These are phyloP conservation scores for Helminthosporium solani DNA, from an alignment of 2,329 filamentous ascomycete species.

Conservation along the genomic window DNA sequence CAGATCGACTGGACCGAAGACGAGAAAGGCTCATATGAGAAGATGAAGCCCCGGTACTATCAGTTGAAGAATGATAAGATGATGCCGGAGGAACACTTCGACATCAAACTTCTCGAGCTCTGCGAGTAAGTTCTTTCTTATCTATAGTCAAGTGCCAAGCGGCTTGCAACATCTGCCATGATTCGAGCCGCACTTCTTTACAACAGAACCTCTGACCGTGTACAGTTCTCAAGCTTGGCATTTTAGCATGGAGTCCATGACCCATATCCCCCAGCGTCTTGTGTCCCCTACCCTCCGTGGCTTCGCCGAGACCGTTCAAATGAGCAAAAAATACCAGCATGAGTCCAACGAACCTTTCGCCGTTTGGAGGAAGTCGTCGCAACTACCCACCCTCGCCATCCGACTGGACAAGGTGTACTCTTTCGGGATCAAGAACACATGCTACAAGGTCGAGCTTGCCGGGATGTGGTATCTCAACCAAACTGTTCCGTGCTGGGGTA, in stretches of 20 bases:
- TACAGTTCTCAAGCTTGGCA: constrained; percentile 30
- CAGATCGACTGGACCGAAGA: constrained; percentile 37
- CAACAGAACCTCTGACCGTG: constrained; percentile 7
- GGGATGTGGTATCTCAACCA: constrained; percentile 32
- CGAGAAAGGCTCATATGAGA: constrained; percentile 33
- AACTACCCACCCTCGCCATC: constrained; percentile 15
- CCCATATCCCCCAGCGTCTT: constrained; percentile 11
- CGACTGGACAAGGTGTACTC: constrained; percentile 33
- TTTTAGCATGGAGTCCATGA: constrained; percentile 32
- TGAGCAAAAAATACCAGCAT: constrained; percentile 18
- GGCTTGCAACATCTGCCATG: no score
- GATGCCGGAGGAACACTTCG: constrained; percentile 25
- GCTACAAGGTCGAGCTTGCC: constrained; percentile 27
- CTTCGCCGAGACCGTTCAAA: constrained; percentile 24
- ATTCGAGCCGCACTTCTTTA: neutral
- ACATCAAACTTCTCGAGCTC: constrained; percentile 37
- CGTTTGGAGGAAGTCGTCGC: constrained; percentile 18
- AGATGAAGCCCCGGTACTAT: constrained; percentile 24
- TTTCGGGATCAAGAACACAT: constrained; percentile 29
- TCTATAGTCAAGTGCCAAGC: no score
- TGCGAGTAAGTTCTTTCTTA: constrained; percentile 23
- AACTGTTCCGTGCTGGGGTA: constrained; percentile 29
- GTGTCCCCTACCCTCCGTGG: constrained; percentile 23
- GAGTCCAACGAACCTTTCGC: constrained; percentile 20
- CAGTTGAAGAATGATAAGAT: constrained; percentile 16